phyloP scores from a whole-genome alignment of 345 rosid genomes.

The Ceriops decandra region DNA sequence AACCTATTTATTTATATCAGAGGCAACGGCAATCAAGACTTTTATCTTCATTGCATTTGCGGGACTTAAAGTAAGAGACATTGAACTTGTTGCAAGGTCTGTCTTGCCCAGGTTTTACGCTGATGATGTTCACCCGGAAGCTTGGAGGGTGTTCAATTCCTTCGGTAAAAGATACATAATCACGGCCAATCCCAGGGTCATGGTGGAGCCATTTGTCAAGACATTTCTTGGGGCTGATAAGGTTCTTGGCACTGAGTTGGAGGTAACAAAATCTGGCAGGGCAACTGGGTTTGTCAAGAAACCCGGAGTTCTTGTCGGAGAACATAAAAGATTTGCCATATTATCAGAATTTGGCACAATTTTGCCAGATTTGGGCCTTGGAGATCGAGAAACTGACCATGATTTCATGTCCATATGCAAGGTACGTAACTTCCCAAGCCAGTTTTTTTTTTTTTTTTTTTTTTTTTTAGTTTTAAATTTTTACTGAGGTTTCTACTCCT shows the following conservation, averaged over 20 bases:
- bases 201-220: constrained; percentile 86
- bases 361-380: constrained; percentile 80
- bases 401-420: constrained; percentile 90
- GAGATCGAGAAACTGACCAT: constrained; percentile 66
- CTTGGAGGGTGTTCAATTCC: constrained; percentile 75
- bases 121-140: constrained; percentile 80
- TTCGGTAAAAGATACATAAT: constrained; percentile 70
- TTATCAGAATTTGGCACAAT: constrained; percentile 53
- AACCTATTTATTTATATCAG: constrained; percentile 57
- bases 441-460: neutral
- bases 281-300: constrained; percentile 70
- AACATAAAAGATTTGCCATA: constrained; percentile 57
- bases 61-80: constrained; percentile 59
- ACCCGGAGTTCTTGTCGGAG: constrained; percentile 69
- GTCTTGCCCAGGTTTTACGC: constrained; percentile 79
- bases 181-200: constrained; percentile 73
- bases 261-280: constrained; percentile 62
- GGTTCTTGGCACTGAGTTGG: constrained; percentile 79
- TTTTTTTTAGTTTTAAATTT: too few species aligned
- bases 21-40: constrained; percentile 56
- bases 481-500: neutral
- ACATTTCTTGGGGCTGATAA: constrained; percentile 65
- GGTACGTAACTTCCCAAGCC: constrained; percentile 42
- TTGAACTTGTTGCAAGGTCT: constrained; percentile 77
- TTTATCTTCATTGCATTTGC: constrained; percentile 65